Evolutionary conservation across 1,284 basidiomycete species (phyloP), one percentile per base, ranked within the genome.

Genomic region (Moniliophthora roreri): DNA sequence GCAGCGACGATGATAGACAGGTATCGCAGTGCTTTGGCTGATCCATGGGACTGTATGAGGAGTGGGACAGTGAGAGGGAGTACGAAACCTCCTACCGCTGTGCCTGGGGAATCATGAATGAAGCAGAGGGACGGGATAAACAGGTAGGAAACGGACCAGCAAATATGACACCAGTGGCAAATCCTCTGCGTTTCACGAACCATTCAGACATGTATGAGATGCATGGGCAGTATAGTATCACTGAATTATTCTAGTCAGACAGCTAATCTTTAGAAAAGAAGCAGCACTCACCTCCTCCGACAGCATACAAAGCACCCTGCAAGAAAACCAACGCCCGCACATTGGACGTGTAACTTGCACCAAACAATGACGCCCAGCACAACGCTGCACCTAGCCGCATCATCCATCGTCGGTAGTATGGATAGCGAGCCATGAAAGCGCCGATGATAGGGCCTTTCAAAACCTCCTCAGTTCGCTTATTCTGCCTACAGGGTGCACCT

Each of bases 121-220:
- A 41, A 21, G 23, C 18, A 11, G 2, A 36, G 16, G 7, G 15
- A 40, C 26, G 37, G 13, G 20, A 21, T 40, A 20, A 21, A 32
- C 24, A 15, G 8, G 10, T 18, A 10, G 16, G 16, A 21, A 18
- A 35, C 48, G 21, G 53, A 66, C 74, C 75, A 8, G 74, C 73
- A 48, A 72, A 72, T 18, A 77, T 66, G 28, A 75, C 62, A 0
- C 75, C 74, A 50, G 69, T 73, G 2, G 76, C 76, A 10, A 74
- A 60, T 0, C 76, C 76, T n/a, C 73, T 58, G 0, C 68, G 64
- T 3, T 55, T 56, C 23, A 73, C 65, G 56, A 77, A 78, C 76
- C 76, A 78, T 50, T 77, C 74, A 0, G 69, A 66, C 52, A 77
- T 60, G 56, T 66, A 74, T n/a, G 65, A 68, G 15, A 76, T 64